Evolutionary conservation across 164 flowering plant genomes (phyloP).

Genomic region (Vitis cinerea): DNA sequence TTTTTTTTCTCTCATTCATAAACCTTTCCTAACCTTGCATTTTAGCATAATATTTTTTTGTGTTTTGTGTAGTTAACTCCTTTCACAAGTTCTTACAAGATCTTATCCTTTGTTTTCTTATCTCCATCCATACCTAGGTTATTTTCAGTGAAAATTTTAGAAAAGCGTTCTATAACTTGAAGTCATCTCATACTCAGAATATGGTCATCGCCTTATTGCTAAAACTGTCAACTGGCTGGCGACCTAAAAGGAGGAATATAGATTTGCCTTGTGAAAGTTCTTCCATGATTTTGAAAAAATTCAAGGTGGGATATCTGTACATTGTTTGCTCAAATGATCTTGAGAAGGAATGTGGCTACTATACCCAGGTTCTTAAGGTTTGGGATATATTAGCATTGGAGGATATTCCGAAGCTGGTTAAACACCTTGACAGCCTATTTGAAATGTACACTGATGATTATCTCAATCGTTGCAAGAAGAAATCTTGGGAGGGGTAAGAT

Average conservation of each 20-base stretch:
- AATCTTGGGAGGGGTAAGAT: background rate
- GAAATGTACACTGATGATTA: conserved; percentile 14
- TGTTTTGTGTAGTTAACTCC: too few species aligned
- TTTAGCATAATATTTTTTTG: too few species aligned
- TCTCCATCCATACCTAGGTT: conserved; percentile 25
- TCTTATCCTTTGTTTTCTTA: background rate
- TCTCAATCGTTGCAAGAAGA: conserved; percentile 11
- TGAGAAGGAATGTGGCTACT: conserved; percentile 17
- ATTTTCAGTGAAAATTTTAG: conserved; percentile 31
- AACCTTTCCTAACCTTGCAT: too few species aligned
- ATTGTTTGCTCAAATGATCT: conserved; percentile 48
- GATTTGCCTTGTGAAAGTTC: conserved; percentile 9
- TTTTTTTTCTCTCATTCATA: too few species aligned
- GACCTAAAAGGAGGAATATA: conserved; percentile 11
- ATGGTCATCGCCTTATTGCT: conserved; percentile 23
- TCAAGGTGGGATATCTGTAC: conserved; percentile 20
- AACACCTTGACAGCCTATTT: conserved; percentile 13
- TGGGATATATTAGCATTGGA: conserved; percentile 25
- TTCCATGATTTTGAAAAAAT: conserved; percentile 25
- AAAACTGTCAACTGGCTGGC: conserved; percentile 48
- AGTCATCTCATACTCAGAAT: conserved; percentile 13
- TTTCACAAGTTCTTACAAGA: too few species aligned
- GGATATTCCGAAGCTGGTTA: conserved; percentile 16
- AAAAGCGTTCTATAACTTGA: background rate
- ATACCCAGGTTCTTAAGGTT: conserved; percentile 35